Evolutionary conservation across 2,329 filamentous ascomycete species (phyloP), one percentile per base, ranked within the genome.

Genomic region (Ophiostoma pallidulum): DNA sequence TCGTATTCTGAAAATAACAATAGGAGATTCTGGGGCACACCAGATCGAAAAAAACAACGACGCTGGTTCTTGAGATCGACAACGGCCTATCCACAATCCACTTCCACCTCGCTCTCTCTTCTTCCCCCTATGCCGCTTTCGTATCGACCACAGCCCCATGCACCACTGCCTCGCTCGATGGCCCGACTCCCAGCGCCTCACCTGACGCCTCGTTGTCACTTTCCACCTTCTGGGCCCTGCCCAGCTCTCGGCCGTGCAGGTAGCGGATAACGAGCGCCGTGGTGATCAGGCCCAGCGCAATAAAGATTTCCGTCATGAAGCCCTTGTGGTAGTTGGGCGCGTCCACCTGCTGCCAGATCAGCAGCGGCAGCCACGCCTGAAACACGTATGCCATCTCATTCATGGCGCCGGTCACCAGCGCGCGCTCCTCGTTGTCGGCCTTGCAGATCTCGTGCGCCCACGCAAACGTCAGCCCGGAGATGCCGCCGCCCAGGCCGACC

Each of bases 311-410:
- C 0, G 77, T 80, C 9, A 77, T 68, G 43, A 73, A 82, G 0
- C 80, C 80, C 55, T 82, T 82, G 1, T 63, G 66, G 48, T 83
- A 84, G 37, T 64, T 53, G 0, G 80, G 80, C 0, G 73, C 75
- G 48, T 83, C 77, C 0, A 79, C 68, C 57, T 80, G 76, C 62
- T 79, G 74, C 80, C 80, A 84, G 9, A 83, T 71, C 8, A 83
- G 58, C 28, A 82, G 68, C 7, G 82, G 82, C 36, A 86, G 59
- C 81, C 81, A 86, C 0, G 80, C 78, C 57, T 85, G 80, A 37
- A 86, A 62, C 9, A 84, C 78, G 51, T 84, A 84, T 0, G 80
- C 80, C 65, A 85, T 73, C 58, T 82, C 74, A 51, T 85, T 86
- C 78, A 85, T 85, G 14, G 69, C 64, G 0, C 70, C 81, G 1